These are phyloP conservation scores for Malbranchea zuffiana DNA, from an alignment of 2,329 filamentous ascomycete species.

Conservation along the genomic window DNA sequence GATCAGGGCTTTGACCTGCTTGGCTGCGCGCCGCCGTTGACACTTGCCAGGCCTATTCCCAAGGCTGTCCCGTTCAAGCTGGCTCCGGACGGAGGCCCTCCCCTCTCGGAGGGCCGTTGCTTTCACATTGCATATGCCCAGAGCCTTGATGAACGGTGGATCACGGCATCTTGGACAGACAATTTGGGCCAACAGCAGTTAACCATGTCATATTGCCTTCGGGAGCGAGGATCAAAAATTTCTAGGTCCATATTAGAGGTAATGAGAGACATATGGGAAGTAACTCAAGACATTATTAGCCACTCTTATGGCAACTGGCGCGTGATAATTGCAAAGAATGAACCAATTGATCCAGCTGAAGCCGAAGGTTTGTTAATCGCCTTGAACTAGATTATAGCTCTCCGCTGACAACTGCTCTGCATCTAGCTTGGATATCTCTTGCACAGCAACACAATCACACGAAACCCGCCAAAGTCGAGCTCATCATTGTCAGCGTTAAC, in stretches of 20 bases:
- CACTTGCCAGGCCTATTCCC: constrained; percentile 44
- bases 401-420: constrained; percentile 10
- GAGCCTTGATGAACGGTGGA: constrained; percentile 47
- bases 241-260: constrained; percentile 38
- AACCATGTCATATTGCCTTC: constrained; percentile 45
- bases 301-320: constrained; percentile 45
- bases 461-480: constrained; percentile 25
- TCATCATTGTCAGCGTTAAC: constrained; percentile 28
- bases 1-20: constrained; percentile 27
- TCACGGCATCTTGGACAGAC: constrained; percentile 51
- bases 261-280: constrained; percentile 47
- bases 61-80: constrained; percentile 46
- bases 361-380: constrained; percentile 32
- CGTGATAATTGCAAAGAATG: constrained; percentile 44
- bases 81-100: constrained; percentile 41
- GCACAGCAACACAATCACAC: constrained; percentile 31
- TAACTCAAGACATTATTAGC: constrained; percentile 45
- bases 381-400: neutral
- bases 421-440: constrained; percentile 28
- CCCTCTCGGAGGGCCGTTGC: constrained; percentile 46
- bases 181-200: constrained; percentile 44
- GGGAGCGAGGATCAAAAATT: constrained; percentile 26
- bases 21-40: constrained; percentile 42
- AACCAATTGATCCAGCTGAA: constrained; percentile 42
- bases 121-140: constrained; percentile 50